phyloP scores from a whole-genome alignment of 768 basidiomycete species.

The Termitomyces sp. region DNA sequence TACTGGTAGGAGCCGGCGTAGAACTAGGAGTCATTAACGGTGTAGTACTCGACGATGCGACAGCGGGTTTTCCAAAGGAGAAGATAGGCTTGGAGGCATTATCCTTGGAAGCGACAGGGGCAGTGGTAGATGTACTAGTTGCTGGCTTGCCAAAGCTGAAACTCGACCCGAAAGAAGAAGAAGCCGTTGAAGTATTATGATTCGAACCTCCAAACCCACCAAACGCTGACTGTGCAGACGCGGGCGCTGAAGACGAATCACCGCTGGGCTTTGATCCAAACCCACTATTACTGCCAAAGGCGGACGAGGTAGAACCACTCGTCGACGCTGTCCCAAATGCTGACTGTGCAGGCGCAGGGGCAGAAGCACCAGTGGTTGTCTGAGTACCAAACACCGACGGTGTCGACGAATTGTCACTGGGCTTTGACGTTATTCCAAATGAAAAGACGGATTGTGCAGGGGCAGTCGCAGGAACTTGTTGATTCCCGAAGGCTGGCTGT shows the following conservation, averaged over 20 bases:
- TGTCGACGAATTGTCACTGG: neutral
- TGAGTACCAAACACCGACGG: constrained; percentile 1
- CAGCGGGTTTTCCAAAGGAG: constrained; percentile 8
- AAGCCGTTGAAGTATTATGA: constrained; percentile 1
- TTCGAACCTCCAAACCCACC: constrained; percentile 1
- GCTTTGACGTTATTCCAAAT: constrained; percentile 7
- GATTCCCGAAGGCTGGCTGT: constrained; percentile 4
- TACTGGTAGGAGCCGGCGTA: constrained; percentile 2
- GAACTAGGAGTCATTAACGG: constrained; percentile 1
- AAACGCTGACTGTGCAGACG: neutral
- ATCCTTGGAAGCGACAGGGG: neutral
- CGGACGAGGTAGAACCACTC: neutral
- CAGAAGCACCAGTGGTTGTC: neutral
- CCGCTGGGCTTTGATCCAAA: neutral
- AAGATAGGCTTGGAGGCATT: constrained; percentile 7
- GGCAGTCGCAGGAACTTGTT: neutral
- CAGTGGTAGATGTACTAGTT: neutral
- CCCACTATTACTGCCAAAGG: neutral
- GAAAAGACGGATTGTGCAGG: neutral
- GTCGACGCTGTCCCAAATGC: neutral
- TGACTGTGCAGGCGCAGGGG: neutral
- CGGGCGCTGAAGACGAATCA: neutral
- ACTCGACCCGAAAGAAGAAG: neutral
- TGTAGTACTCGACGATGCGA: neutral
- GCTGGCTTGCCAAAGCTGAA: constrained; percentile 6